A percentile compares a stretch with the other conserved stretches of the same genome.
Conservation (phyloP, 1,284 basidiomycete species). For the Anthracocystis setariae region DNA sequence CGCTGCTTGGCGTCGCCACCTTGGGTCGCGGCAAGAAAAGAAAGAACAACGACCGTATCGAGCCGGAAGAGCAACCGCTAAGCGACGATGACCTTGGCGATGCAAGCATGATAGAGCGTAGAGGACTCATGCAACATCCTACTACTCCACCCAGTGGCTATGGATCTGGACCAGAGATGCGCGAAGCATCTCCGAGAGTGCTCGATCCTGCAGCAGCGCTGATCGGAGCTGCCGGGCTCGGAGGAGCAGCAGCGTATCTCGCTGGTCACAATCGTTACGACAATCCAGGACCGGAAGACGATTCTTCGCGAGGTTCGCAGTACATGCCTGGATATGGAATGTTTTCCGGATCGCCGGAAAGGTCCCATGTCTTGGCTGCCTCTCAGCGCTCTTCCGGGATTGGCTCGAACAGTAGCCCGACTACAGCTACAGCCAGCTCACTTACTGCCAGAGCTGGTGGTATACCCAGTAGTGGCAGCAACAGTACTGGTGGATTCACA, state of each 20-base stretch:
- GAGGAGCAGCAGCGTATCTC: constrained; percentile 7
- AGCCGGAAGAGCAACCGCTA: constrained; percentile 27
- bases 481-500: constrained; percentile 43
- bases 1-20: constrained; percentile 15
- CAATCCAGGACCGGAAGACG: neutral
- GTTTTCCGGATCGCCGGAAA: constrained; percentile 8
- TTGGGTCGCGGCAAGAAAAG: constrained; percentile 7
- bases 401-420: constrained; percentile 4
- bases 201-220: constrained; percentile 17
- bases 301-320: neutral
- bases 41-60: constrained; percentile 9
- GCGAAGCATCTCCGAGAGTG: constrained; percentile 7
- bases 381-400: constrained; percentile 5
- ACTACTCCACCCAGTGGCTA: constrained; percentile 20
- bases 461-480: constrained; percentile 37
- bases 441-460: constrained; percentile 12
- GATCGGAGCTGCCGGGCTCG: constrained; percentile 10
- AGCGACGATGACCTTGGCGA: constrained; percentile 39
- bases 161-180: constrained; percentile 23
- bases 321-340: constrained; percentile 2
- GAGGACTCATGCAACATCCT: constrained; percentile 39
- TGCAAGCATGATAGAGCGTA: constrained; percentile 30
- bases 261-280: constrained; percentile 1
- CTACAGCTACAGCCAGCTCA: constrained; percentile 4
- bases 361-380: neutral